Percentiles rank a stretch among this genome's conserved stretches.
Evolutionary conservation across 495 filamentous ascomycete genomes (phyloP).

Genomic region (Aspergillus saccharolyticus): DNA sequence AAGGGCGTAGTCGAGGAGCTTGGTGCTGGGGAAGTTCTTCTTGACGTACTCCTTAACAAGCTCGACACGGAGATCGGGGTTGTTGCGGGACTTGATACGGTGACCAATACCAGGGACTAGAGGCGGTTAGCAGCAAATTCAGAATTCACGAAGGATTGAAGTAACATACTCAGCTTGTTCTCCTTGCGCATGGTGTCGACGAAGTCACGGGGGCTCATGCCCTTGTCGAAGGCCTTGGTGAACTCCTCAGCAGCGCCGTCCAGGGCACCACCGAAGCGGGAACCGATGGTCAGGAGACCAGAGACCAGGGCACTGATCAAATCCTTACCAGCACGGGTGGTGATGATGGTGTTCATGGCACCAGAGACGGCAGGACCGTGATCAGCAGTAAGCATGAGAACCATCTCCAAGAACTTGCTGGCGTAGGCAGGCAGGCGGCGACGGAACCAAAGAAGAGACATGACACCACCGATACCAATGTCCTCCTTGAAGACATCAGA

Average conservation of each 20-base stretch:
- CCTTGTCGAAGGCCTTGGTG: slow-evolving; percentile 96
- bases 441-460: slow-evolving; percentile 99
- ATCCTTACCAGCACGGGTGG: slow-evolving; percentile 97
- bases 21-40: slow-evolving; percentile 94
- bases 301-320: slow-evolving; percentile 90
- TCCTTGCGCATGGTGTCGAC: slow-evolving; percentile 98
- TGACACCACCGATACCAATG: slow-evolving; percentile 98
- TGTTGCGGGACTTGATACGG: slow-evolving; percentile 98
- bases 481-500: slow-evolving; percentile 99
- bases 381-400: slow-evolving; percentile 98
- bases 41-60: slow-evolving; percentile 97
- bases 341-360: slow-evolving; percentile 99
- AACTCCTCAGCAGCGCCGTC: slow-evolving; percentile 98
- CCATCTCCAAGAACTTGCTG: slow-evolving; percentile 99
- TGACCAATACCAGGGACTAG: slow-evolving; percentile 94
- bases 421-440: slow-evolving; percentile 93
- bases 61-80: slow-evolving; percentile 98
- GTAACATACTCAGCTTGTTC: slow-evolving; percentile 90
- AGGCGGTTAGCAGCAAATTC: slow-evolving; percentile 25
- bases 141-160: neutral
- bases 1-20: slow-evolving; percentile 96
- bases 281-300: slow-evolving; percentile 97
- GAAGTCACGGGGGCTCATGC: slow-evolving; percentile 95
- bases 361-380: slow-evolving; percentile 98
- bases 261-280: slow-evolving; percentile 95